Conservation (phyloP, 768 basidiomycete species). For the Serpula lacrymans region DNA sequence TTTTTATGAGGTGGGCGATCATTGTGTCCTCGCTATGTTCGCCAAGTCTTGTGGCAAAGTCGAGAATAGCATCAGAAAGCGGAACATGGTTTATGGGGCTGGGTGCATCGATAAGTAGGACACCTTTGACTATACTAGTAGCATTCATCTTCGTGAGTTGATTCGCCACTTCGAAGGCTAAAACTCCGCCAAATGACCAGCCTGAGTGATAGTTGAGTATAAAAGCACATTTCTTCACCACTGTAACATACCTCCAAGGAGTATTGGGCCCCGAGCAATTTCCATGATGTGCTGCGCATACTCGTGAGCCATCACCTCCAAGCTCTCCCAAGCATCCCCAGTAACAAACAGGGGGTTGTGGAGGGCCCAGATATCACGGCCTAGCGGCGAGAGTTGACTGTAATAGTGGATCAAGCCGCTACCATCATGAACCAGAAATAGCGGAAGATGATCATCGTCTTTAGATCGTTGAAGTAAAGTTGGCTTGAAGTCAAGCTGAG, state of each 20-base stretch:
- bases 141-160: slow-evolving; percentile 45
- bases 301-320: slow-evolving; percentile 49
- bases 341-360: slow-evolving; percentile 50
- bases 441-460: slow-evolving; percentile 28
- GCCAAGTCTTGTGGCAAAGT: slow-evolving; percentile 37
- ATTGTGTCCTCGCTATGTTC: slow-evolving; percentile 25
- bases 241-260: slow-evolving; percentile 59
- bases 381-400: slow-evolving; percentile 41
- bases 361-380: slow-evolving; percentile 59
- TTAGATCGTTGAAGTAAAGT: slow-evolving; percentile 35
- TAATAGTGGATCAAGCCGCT: slow-evolving; percentile 59
- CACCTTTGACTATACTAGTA: slow-evolving; percentile 49
- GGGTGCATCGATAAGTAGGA: slow-evolving; percentile 68
- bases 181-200: slow-evolving; percentile 78
- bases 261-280: slow-evolving; percentile 34
- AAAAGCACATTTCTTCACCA: neutral
- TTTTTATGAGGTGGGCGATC: slow-evolving; percentile 34
- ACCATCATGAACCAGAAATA: slow-evolving; percentile 73
- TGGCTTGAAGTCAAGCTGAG: slow-evolving; percentile 26
- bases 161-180: slow-evolving; percentile 61
- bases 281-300: slow-evolving; percentile 44
- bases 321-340: slow-evolving; percentile 43
- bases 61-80: slow-evolving; percentile 51
- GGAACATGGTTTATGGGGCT: slow-evolving; percentile 49
- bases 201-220: slow-evolving; percentile 35